Conservation (phyloP, 495 filamentous ascomycete species). For the Penicillium waksmanii region DNA sequence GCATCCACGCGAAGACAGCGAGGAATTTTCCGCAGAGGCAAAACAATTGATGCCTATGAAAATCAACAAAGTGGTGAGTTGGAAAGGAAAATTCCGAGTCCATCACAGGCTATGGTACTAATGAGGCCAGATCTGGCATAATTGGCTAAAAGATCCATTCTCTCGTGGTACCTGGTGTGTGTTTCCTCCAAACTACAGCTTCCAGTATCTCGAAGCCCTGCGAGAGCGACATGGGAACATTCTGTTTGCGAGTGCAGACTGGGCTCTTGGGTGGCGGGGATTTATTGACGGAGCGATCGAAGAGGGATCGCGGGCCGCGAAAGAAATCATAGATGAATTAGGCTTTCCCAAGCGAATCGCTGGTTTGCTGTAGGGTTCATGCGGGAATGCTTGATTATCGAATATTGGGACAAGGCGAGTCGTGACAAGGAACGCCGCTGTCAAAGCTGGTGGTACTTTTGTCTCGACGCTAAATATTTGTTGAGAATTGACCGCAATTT, state of each 20-base stretch:
- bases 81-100: too few species aligned
- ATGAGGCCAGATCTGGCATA: too few species aligned
- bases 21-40: too few species aligned
- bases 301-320: background rate
- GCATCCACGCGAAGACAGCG: too few species aligned
- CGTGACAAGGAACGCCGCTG: background rate
- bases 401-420: background rate
- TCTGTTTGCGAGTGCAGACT: background rate
- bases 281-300: background rate
- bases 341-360: background rate
- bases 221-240: background rate
- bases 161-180: background rate
- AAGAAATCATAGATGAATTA: background rate
- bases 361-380: background rate
- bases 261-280: background rate
- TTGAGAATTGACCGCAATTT: slow-evolving; percentile 3
- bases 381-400: background rate
- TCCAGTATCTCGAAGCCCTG: background rate
- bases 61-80: too few species aligned
- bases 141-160: too few species aligned
- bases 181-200: background rate
- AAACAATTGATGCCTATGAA: too few species aligned
- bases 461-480: background rate
- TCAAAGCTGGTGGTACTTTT: background rate
- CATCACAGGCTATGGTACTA: too few species aligned